Conservation (phyloP, 2,329 filamentous ascomycete species). For the Colletotrichum horii region DNA sequence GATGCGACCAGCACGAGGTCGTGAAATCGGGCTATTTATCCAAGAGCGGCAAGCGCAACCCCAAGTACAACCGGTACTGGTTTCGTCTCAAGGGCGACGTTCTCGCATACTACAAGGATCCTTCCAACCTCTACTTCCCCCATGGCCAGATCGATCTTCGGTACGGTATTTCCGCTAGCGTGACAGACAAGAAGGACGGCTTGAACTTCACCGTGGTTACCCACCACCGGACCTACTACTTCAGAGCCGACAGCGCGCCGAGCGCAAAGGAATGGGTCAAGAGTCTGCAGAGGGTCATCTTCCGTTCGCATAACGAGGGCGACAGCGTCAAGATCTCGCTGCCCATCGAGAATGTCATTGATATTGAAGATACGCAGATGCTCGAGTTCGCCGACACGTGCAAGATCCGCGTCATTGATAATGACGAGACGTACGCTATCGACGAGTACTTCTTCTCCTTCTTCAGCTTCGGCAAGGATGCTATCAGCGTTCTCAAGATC, state of each 20-base stretch:
- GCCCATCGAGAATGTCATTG: slow-evolving; percentile 86
- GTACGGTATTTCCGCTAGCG: slow-evolving; percentile 85
- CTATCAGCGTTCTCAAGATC: slow-evolving; percentile 76
- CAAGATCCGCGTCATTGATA: slow-evolving; percentile 91
- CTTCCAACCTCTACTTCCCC: slow-evolving; percentile 88
- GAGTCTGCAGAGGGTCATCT: slow-evolving; percentile 91
- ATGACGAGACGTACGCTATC: slow-evolving; percentile 91
- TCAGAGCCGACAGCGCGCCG: slow-evolving; percentile 83
- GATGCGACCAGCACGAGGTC: slow-evolving; percentile 61
- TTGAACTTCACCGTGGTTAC: slow-evolving; percentile 83
- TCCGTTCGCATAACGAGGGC: slow-evolving; percentile 92
- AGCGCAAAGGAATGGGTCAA: slow-evolving; percentile 98
- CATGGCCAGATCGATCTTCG: slow-evolving; percentile 90
- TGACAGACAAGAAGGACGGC: slow-evolving; percentile 78
- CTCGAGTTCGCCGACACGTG: slow-evolving; percentile 92
- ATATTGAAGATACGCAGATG: slow-evolving; percentile 90
- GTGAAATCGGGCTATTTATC: slow-evolving; percentile 87
- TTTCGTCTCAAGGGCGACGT: slow-evolving; percentile 92
- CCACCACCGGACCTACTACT: slow-evolving; percentile 82
- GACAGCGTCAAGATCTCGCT: slow-evolving; percentile 96
- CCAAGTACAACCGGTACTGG: slow-evolving; percentile 90
- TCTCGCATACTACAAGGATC: slow-evolving; percentile 84
- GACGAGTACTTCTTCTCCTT: slow-evolving; percentile 99
- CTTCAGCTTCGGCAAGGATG: slow-evolving; percentile 84
- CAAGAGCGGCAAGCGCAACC: slow-evolving; percentile 88